These are phyloP conservation scores for Lodderomyces elongisporus DNA, from an alignment of 1,139 yeast genomes.

Conservation along the genomic window DNA sequence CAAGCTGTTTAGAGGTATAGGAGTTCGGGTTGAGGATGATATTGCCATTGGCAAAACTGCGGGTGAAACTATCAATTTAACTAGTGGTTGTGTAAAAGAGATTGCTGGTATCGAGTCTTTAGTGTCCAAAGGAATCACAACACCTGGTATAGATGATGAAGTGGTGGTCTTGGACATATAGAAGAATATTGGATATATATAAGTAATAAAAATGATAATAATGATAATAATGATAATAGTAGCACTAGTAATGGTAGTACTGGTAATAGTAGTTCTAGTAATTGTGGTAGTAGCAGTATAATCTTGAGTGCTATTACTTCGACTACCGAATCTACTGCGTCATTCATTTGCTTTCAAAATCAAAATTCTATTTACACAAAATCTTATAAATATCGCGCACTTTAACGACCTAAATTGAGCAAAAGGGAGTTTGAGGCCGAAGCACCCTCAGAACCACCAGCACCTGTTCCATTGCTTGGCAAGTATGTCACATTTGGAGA, in stretches of 20 bases:
- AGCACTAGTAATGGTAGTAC: too few relatives aligned
- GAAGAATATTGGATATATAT: too few relatives aligned
- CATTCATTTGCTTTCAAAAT: constrained; percentile 1
- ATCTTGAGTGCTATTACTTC: too few relatives aligned
- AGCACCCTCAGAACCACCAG: constrained; percentile 22
- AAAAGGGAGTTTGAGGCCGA: constrained; percentile 34
- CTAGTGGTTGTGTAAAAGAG: constrained; percentile 83
- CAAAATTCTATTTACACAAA: constrained; percentile 1
- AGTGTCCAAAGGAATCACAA: constrained; percentile 49
- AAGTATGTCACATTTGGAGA: constrained; percentile 89
- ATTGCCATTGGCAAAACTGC: constrained; percentile 63
- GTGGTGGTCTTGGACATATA: constrained; percentile 36
- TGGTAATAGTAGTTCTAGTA: too few relatives aligned
- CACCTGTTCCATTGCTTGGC: constrained; percentile 50
- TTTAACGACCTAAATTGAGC: constrained; percentile 37
- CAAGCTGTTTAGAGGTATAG: constrained; percentile 76
- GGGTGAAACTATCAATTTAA: constrained; percentile 54
- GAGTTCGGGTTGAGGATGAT: constrained; percentile 93
- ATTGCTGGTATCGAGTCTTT: constrained; percentile 69
- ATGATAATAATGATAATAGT: too few relatives aligned
- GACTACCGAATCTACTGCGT: too few relatives aligned
- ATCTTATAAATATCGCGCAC: too few relatives aligned
- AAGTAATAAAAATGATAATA: too few relatives aligned
- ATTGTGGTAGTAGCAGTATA: too few relatives aligned
- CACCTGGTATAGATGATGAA: constrained; percentile 48